These are phyloP conservation scores for Alternaria sp. DNA, from an alignment of 2,329 filamentous ascomycete genomes.

Conservation along the genomic window DNA sequence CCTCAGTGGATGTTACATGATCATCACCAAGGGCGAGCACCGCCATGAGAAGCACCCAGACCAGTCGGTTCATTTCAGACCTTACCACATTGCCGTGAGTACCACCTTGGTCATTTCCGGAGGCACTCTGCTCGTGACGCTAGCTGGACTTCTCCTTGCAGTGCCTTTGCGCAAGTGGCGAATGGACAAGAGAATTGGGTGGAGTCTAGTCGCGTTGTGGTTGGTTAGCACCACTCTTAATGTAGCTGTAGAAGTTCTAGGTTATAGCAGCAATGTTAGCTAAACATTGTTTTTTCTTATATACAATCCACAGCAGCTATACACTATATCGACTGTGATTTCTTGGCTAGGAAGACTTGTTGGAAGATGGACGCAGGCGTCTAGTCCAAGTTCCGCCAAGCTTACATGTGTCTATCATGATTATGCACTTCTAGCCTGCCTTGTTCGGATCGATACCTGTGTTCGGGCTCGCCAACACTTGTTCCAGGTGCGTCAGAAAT, in stretches of 20 bases:
- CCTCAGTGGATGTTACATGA: constrained; percentile 89
- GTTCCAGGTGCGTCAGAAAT: neutral
- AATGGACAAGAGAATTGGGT: constrained; percentile 66
- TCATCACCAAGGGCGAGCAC: constrained; percentile 71
- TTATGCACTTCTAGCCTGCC: neutral
- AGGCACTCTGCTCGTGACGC: constrained; percentile 79
- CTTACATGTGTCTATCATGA: neutral
- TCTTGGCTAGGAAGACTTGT: neutral
- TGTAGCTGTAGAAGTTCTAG: constrained; percentile 74
- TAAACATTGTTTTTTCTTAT: constrained; percentile 5
- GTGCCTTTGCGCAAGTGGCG: constrained; percentile 65
- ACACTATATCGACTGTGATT: neutral
- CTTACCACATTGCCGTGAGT: constrained; percentile 84
- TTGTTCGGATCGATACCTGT: neutral
- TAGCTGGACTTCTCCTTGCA: constrained; percentile 77
- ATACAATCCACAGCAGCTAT: neutral
- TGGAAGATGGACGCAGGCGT: neutral
- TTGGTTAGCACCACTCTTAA: constrained; percentile 79
- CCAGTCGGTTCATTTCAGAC: constrained; percentile 68
- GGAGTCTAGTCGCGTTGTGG: constrained; percentile 82
- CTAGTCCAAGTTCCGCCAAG: neutral
- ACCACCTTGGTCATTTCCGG: constrained; percentile 86
- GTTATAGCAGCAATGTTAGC: constrained; percentile 42
- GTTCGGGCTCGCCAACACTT: neutral
- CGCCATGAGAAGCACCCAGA: constrained; percentile 72